phyloP scores from a whole-genome alignment of 2,329 filamentous ascomycete genomes.

The Cladosporium phlei region DNA sequence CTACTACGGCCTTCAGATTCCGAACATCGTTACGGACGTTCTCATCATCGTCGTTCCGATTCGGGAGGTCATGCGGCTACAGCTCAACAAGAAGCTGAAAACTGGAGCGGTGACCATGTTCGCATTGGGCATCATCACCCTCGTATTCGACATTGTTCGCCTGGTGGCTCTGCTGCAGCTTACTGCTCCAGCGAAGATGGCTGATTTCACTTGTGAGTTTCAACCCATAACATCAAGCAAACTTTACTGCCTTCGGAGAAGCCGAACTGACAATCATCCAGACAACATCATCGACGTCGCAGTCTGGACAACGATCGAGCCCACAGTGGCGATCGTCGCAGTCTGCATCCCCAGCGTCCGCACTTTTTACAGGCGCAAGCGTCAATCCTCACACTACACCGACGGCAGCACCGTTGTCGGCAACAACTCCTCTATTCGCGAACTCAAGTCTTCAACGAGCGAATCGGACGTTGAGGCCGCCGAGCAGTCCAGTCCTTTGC shows the following conservation, averaged over 20 bases:
- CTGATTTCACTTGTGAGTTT: conserved; percentile 17
- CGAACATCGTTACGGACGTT: conserved; percentile 18
- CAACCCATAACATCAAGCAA: too few relatives aligned
- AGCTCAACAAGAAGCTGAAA: conserved; percentile 13
- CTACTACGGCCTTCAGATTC: conserved; percentile 21
- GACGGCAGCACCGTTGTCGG: conserved; percentile 1
- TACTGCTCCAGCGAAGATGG: background rate
- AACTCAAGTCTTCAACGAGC: conserved; percentile 5
- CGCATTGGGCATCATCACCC: conserved; percentile 4
- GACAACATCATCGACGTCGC: conserved; percentile 14
- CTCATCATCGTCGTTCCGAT: conserved; percentile 17
- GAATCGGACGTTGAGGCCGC: conserved; percentile 2
- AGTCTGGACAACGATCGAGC: conserved; percentile 19
- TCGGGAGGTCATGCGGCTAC: conserved; percentile 7
- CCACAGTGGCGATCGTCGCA: conserved; percentile 17
- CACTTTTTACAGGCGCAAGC: conserved; percentile 8
- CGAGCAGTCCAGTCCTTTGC: background rate
- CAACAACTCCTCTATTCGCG: conserved; percentile 6
- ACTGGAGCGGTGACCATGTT: conserved; percentile 14
- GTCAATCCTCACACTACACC: conserved; percentile 5
- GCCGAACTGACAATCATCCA: background rate
- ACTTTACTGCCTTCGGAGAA: too few relatives aligned
- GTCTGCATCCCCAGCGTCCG: conserved; percentile 17
- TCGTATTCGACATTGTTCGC: conserved; percentile 16
- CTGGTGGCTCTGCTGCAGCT: conserved; percentile 15